Base-by-base conservation (phyloP, 148 eudicot genomes). In the Silene latifolia region DNA sequence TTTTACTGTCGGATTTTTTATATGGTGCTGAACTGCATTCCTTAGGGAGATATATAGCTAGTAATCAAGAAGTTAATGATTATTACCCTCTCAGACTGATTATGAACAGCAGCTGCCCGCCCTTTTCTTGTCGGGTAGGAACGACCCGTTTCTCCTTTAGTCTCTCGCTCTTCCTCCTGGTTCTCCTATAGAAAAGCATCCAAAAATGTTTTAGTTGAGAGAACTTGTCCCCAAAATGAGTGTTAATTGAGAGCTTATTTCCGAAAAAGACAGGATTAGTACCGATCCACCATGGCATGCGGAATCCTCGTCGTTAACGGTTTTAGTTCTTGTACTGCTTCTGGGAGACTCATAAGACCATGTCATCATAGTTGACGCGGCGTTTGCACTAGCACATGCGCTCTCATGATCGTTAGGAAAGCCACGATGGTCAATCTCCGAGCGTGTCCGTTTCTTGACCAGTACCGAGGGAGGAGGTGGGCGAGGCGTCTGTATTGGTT, bases 71-170 rank as follows among this genome's bases (percentile, higher is more conserved):
- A 56, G 42, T 54, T 24, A 13, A 74, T 29, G 25, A 25, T 18
- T 11, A 3, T 27, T 87, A 91, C 98, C 91, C 93, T 76, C 71
- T 93, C 98, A n/a, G 98, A 93, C 72, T 86, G 96, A 82, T 93
- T 93, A 86, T 93, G 98, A 68, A 87, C 76, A 35, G 83, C 89
- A 70, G 98, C 92, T 73, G 88, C 97, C 23, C 92, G 80, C 63
- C 87, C 86, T 73, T 85, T 85, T 80, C 94, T 82, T 53, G 85
- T 81, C 59, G 93, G 78, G 77, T 82, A 68, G 59, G 89, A 87
- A 18, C 89, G 83, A 4, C 79, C 79, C 14, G 89, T 80, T 81
- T 87, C 95, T 63, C 83, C 80, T 78, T 84, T 85, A 27, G 78
- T 80, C 47, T 77, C 83, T 51, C 77, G 78, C 64, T 87, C 97